These are phyloP conservation scores for Saccharomyces hybrid DNA, from an alignment of 1,139 yeast species.

Conservation along the genomic window DNA sequence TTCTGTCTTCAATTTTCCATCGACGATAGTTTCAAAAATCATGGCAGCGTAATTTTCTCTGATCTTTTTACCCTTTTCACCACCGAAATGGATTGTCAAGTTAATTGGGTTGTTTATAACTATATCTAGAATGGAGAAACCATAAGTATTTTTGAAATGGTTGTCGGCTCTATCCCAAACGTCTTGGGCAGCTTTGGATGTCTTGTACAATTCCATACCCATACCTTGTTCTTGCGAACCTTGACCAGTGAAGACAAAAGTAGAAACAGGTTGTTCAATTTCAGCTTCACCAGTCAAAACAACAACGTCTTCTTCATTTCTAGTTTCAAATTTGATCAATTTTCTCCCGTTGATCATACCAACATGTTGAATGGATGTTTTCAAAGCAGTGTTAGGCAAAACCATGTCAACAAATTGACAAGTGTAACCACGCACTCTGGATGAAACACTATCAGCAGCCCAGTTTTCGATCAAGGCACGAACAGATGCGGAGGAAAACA, in stretches of 20 bases:
- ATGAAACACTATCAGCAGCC: slow-evolving; percentile 96
- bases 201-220: slow-evolving; percentile 98
- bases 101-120: slow-evolving; percentile 95
- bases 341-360: slow-evolving; percentile 99
- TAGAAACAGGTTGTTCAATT: slow-evolving; percentile 94
- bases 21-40: slow-evolving; percentile 94
- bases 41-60: slow-evolving; percentile 90
- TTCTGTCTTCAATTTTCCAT: slow-evolving; percentile 80
- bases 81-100: slow-evolving; percentile 93
- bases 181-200: slow-evolving; percentile 83
- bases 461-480: slow-evolving; percentile 94
- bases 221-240: slow-evolving; percentile 99
- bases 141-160: slow-evolving; percentile 89
- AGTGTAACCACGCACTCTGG: slow-evolving; percentile 91
- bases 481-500: slow-evolving; percentile 95
- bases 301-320: slow-evolving; percentile 68
- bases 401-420: slow-evolving; percentile 95
- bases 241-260: slow-evolving; percentile 98
- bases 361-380: slow-evolving; percentile 84
- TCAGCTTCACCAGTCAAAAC: slow-evolving; percentile 95
- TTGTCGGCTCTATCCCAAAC: slow-evolving; percentile 98
- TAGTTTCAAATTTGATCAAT: slow-evolving; percentile 86
- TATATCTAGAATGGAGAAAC: slow-evolving; percentile 93
- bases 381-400: slow-evolving; percentile 84
- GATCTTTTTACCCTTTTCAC: slow-evolving; percentile 91